Evolutionary conservation across 495 filamentous ascomycete species (phyloP).

Genomic region (Trichoderma virens): DNA sequence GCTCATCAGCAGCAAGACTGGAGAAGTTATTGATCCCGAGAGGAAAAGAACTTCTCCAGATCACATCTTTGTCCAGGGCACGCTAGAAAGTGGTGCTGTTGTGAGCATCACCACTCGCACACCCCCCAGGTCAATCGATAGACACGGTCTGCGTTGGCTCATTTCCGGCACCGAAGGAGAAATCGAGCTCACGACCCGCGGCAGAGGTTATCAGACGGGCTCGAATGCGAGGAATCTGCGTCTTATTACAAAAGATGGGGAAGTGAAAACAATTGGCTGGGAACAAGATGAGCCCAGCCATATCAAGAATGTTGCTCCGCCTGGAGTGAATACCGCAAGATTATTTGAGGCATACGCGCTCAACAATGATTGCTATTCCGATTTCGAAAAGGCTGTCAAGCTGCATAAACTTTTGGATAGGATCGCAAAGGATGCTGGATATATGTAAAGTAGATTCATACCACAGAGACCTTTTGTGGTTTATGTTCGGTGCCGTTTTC

Average conservation of each 20-base stretch:
- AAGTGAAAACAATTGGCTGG: neutral
- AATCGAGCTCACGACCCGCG: slow-evolving; percentile 26
- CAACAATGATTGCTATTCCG: neutral
- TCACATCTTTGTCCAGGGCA: slow-evolving; percentile 38
- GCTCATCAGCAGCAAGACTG: slow-evolving; percentile 19
- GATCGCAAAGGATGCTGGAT: neutral
- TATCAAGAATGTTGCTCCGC: neutral
- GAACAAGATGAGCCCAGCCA: neutral
- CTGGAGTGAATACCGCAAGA: neutral
- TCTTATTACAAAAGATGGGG: neutral
- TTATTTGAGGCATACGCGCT: neutral
- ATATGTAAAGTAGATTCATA: neutral
- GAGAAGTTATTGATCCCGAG: slow-evolving; percentile 19
- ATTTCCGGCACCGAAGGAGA: slow-evolving; percentile 41
- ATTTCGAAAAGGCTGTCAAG: neutral
- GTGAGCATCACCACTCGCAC: slow-evolving; percentile 30
- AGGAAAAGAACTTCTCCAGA: slow-evolving; percentile 28
- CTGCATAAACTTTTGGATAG: neutral
- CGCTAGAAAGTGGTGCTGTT: slow-evolving; percentile 26
- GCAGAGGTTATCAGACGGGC: slow-evolving; percentile 16
- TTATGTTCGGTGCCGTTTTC: neutral
- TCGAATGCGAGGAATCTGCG: neutral
- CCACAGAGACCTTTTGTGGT: neutral
- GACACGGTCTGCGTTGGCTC: slow-evolving; percentile 28
- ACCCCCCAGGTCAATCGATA: slow-evolving; percentile 22